Percentiles rank a stretch among this genome's conserved stretches.
Evolutionary conservation across 371 early-diverging fungal species (phyloP).

Genomic region (Mucor lusitanicus): DNA sequence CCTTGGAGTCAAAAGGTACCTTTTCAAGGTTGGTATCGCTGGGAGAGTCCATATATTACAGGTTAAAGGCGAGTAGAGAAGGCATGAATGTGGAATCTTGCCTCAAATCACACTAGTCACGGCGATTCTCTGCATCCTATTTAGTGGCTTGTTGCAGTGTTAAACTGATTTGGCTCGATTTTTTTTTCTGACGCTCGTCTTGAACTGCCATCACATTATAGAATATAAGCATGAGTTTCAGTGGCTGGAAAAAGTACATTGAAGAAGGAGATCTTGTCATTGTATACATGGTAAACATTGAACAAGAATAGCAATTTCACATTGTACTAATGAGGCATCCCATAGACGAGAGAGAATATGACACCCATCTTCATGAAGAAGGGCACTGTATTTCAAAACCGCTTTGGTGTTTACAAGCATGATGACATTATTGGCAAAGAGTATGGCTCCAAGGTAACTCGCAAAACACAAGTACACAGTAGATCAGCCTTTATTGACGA

Average conservation of each 20-base stretch:
- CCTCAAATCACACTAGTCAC: background rate
- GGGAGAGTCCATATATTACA: background rate
- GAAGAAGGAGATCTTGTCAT: constrained; percentile 68
- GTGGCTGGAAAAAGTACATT: constrained; percentile 53
- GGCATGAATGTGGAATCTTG: background rate
- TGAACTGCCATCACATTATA: background rate
- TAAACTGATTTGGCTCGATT: background rate
- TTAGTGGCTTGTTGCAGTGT: constrained; percentile 3
- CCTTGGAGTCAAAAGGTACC: background rate
- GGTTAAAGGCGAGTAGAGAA: background rate
- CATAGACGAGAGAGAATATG: constrained; percentile 70
- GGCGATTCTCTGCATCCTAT: background rate
- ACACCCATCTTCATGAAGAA: constrained; percentile 55
- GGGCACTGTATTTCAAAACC: constrained; percentile 68
- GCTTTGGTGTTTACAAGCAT: constrained; percentile 78
- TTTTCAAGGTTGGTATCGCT: background rate
- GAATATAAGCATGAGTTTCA: constrained; percentile 40
- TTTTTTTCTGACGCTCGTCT: constrained; percentile 5
- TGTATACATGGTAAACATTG: constrained; percentile 53
- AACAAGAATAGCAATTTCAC: background rate
- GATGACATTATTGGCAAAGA: constrained; percentile 83
- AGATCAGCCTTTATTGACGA: background rate
- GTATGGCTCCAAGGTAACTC: constrained; percentile 78
- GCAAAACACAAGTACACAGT: background rate
- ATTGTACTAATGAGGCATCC: background rate